Evolutionary conservation across 192 early-diverging fungal species (phyloP).

Genomic region (Thamnidium elegans): DNA sequence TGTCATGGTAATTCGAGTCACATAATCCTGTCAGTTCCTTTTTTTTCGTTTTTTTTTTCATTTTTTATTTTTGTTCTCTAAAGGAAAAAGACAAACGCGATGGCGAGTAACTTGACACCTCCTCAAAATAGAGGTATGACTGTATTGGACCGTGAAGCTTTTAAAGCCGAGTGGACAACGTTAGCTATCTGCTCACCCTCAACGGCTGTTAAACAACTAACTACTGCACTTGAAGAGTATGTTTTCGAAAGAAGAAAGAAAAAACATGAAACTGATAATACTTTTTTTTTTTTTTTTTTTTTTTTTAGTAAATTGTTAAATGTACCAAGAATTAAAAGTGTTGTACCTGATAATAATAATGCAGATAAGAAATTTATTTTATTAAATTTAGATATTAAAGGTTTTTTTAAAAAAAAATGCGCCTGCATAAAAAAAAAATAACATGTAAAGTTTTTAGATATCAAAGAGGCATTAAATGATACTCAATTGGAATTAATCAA

Average conservation of each 20-base stretch:
- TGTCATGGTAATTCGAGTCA: no score
- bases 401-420: neutral
- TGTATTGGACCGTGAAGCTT: slow-evolving; percentile 10
- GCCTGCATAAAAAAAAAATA: neutral
- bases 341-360: slow-evolving; percentile 27
- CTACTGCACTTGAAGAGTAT: slow-evolving; percentile 13
- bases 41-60: no score
- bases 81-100: neutral
- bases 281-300: neutral
- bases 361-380: slow-evolving; percentile 44
- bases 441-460: neutral
- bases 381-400: slow-evolving; percentile 42
- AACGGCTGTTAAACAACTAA: neutral
- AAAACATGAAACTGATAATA: neutral
- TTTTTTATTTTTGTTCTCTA: no score
- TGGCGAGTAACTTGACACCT: slow-evolving; percentile 4
- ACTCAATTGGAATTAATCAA: neutral
- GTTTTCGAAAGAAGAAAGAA: neutral
- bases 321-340: neutral
- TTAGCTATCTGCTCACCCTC: slow-evolving; percentile 5
- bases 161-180: neutral
- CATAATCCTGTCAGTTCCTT: no score
- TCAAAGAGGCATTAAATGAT: neutral
- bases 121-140: slow-evolving; percentile 15
- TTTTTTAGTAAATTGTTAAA: slow-evolving; percentile 11